Evolutionary conservation across 768 basidiomycete species (phyloP), one percentile per base, ranked within the genome.

Genomic region (Tricholoma sp.): DNA sequence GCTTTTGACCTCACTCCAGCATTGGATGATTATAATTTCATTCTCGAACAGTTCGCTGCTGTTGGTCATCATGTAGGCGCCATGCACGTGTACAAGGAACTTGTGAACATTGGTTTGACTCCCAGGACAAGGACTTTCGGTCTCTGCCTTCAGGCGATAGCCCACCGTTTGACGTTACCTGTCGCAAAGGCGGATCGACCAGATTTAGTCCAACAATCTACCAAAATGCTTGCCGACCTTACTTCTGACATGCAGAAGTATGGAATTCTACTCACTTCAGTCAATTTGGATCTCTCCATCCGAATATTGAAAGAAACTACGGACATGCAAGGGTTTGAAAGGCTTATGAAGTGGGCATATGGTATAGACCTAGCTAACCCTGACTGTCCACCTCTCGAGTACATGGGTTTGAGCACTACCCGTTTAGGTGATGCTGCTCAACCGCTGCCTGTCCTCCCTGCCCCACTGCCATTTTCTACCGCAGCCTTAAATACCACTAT

Each of bases 341-440:
- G 71, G 28, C 74, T 91, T 24, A 70, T 91, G 74, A 84, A 80
- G 61, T 72, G 80, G 63, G 83, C 80, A 34, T 94, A 92, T 68
- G 90, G 86, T 0, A 79, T 94, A 55, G 91, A 94, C 70, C 68
- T 93, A 48, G 74, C 80, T 18, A 84, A 85, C 63, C 90, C 89
- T 0, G 91, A 94, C 63, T 76, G 82, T 39, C 70, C 79, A 9
- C 83, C 87, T 32, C 59, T 86, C 55, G 81, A 83, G 57, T 73
- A 73, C 52, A 59, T 68, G 54, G 68, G 48, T 15, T 20, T 51
- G 7, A 58, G 48, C n/a, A 54, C 36, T 28, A 47, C 58, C 3
- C 42, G 20, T 24, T 53, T 63, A 2, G 54, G 58, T 28, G 29
- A 58, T 3, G 50, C 29, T 6, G 33, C 44, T 20, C 9, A 29